Evolutionary conservation across 108 stramenopile genomes (phyloP), one percentile per base, ranked within the genome.

Genomic region (Nitzschia sp.): DNA sequence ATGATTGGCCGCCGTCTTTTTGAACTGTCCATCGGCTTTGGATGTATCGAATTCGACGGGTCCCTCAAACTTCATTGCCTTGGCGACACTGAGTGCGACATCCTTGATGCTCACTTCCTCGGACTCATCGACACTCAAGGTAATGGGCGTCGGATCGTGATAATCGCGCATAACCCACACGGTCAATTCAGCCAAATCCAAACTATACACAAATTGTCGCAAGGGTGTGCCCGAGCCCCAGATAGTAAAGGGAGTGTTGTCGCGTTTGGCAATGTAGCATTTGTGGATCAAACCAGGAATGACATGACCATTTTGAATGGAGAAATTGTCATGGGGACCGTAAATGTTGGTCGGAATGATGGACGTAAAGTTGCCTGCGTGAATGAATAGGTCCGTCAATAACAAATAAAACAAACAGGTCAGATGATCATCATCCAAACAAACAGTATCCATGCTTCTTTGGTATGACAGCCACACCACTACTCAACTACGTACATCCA

Each of bases 261-360:
- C 81, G 55, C 75, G 67, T 77, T 98, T 97, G 70, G 98, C 98
- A 30, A 90, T 60, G 84, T 97, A 98, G 63, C 97, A 97, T 75
- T 99, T 99, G 84, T 99, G 98, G 66, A 99, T 98, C 57, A 99
- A 88, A 15, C 98, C 98, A 0, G 98, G 98, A 72, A 99, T 96
- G 53, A 99, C 98, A 68, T 99, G 98, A 60, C 98, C 98, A 71
- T 91, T 89, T 75, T 96, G 74, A 74, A 96, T 94, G 68, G 76
- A 82, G 77, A 96, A 98, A 82, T 98, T 98, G 75, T 98, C 98
- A 65, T 95, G 79, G 19, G 95, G 96, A 27, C 98, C 98, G 72
- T 96, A 98, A 77, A 98, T 95, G 69, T 98, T 98, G 70, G 97
- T 99, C 38, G 98, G 98, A 54, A 99, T 98, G 71, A 98, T 95